Percentiles rank a stretch among this genome's conserved stretches.
Conservation (phyloP, 345 rosid genomes). For the Populus nigra region DNA sequence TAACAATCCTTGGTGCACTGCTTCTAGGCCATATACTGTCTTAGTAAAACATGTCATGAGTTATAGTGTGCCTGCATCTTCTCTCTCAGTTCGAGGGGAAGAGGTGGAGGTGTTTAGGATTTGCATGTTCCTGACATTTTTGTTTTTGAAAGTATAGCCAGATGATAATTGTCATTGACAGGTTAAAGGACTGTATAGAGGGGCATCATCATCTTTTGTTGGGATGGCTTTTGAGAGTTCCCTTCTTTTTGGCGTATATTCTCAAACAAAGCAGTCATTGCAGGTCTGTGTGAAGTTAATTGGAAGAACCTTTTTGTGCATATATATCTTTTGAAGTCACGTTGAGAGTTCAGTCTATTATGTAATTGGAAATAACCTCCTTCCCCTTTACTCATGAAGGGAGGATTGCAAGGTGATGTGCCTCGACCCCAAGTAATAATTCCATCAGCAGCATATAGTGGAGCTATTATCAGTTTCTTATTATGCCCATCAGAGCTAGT, state of each 20-base stretch:
- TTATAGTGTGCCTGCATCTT: neutral
- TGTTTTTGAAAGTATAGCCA: neutral
- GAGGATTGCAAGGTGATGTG: slow-evolving; percentile 44
- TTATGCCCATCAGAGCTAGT: slow-evolving; percentile 84
- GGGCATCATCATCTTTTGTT: slow-evolving; percentile 82
- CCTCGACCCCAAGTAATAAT: slow-evolving; percentile 65
- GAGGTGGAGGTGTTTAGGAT: neutral
- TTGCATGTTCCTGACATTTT: neutral
- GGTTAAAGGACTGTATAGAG: slow-evolving; percentile 88
- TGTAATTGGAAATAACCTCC: neutral
- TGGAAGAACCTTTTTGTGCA: slow-evolving; percentile 7
- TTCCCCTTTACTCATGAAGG: slow-evolving; percentile 36
- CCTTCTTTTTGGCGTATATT: slow-evolving; percentile 82
- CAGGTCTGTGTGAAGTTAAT: slow-evolving; percentile 44
- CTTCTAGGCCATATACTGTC: slow-evolving; percentile 5
- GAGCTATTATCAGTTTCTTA: slow-evolving; percentile 84
- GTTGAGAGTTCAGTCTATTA: neutral
- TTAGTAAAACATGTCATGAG: neutral
- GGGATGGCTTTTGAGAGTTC: slow-evolving; percentile 96
- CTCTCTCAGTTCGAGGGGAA: neutral
- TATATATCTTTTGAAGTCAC: neutral
- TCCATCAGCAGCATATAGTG: slow-evolving; percentile 91
- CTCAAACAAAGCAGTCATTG: slow-evolving; percentile 78
- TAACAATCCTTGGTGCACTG: neutral
- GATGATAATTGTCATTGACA: slow-evolving; percentile 30